These are phyloP conservation scores for Penicillium digitatum DNA, from an alignment of 2,329 filamentous ascomycete species.

Conservation along the genomic window DNA sequence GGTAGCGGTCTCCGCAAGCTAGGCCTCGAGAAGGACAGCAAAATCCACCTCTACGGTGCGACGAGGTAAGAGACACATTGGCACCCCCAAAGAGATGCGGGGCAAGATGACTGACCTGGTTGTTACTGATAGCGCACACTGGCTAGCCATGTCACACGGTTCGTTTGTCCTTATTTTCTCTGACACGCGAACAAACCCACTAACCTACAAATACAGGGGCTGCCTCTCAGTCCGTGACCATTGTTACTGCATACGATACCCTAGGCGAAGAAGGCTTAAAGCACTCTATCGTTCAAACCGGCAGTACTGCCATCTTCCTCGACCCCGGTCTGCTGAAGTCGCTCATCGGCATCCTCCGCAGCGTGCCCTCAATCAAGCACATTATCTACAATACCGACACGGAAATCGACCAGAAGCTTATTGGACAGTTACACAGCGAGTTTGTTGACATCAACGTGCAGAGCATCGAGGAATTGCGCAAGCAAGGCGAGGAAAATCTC, in stretches of 20 bases:
- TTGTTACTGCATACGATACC: conserved; percentile 93
- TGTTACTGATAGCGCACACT: conserved; percentile 59
- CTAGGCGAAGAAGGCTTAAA: conserved; percentile 78
- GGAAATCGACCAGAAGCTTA: conserved; percentile 50
- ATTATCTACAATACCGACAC: conserved; percentile 58
- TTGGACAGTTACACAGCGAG: conserved; percentile 53
- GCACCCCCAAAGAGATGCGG: not conserved
- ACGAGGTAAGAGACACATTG: conserved; percentile 58
- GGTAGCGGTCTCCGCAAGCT: conserved; percentile 71
- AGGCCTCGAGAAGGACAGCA: conserved; percentile 64
- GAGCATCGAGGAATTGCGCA: conserved; percentile 55
- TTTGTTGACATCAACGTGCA: conserved; percentile 52
- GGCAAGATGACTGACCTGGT: conserved; percentile 13
- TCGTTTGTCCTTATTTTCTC: conserved; percentile 18
- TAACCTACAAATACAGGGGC: conserved; percentile 45
- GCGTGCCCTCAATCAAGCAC: conserved; percentile 53
- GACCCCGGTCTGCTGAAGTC: conserved; percentile 72
- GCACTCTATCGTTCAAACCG: conserved; percentile 79
- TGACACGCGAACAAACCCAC: not conserved
- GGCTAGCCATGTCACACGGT: conserved; percentile 78
- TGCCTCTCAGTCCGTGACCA: conserved; percentile 78
- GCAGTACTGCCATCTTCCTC: conserved; percentile 77
- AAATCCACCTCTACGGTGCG: conserved; percentile 77
- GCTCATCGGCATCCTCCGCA: conserved; percentile 53
- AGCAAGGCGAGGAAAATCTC: conserved; percentile 61